Evolutionary conservation across 805 yeast species (phyloP), one percentile per base, ranked within the genome.

Genomic region (Ogataea paraovalis): DNA sequence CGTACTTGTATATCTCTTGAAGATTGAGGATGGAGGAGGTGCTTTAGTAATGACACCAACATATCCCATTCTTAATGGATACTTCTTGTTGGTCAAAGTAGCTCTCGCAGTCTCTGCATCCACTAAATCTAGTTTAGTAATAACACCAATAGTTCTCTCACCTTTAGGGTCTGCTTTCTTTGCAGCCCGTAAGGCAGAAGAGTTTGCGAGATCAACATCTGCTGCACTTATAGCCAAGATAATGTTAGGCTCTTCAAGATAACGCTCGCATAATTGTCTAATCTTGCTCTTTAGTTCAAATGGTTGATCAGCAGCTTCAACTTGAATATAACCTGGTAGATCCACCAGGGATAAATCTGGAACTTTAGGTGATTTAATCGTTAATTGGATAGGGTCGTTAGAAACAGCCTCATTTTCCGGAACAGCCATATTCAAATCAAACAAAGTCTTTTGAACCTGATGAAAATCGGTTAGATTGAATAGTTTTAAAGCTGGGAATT

Each of bases 301-400:
- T 0, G 99, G 99, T 68, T 94, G 99, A 65, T 92, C 98, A 2
- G 95, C 91, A 2, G 98, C 95, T 62, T 94, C 96, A 4, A 94
- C 82, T 66, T 94, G 99, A 54, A 94, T 95, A 64, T 94, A 94
- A 8, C 99, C 99, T 0, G 99, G 99, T 50, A 94, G 73, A 71
- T 94, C 99, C 18, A 95, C 96, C 54, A 94, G 71, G 0, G 97
- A 88, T 46, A 94, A 73, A 68, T 95, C 99, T 0, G 99, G 95
- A 6, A 92, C 96, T 47, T 69, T 70, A 3, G 98, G 95, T 1
- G 98, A 92, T 67, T 83, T 85, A 39, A 94, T 87, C 1, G 95
- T 87, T 41, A 94, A 74, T 65, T 90, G 96, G 47, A 94, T 94
- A 5, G 99, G 98, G 58, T 92, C 98, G 50, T 82, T 87, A 22